phyloP scores from a whole-genome alignment of 257 asterid species.

The Nicotiana attenuata region DNA sequence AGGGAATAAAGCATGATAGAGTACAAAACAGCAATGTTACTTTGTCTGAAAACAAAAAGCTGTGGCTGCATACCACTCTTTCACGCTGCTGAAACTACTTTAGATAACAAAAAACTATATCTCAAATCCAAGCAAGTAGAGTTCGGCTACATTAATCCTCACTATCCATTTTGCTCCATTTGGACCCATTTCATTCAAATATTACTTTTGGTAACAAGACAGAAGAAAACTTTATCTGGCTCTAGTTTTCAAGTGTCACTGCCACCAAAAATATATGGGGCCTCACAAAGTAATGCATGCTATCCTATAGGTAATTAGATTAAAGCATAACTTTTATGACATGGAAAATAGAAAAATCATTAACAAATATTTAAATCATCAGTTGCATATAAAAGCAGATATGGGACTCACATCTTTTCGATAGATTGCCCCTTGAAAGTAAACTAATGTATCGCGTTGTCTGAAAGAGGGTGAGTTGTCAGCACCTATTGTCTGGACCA shows the following conservation, averaged over 20 bases:
- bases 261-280: neutral
- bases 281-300: neutral
- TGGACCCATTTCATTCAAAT: neutral
- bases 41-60: neutral
- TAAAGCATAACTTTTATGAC: neutral
- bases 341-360: neutral
- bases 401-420: slow-evolving; percentile 70
- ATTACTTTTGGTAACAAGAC: neutral
- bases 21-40: neutral
- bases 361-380: neutral
- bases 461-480: slow-evolving; percentile 42
- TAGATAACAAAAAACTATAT: neutral
- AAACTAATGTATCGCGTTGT: slow-evolving; percentile 43
- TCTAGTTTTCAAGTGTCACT: neutral
- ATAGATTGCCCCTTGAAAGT: slow-evolving; percentile 76
- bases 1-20: neutral
- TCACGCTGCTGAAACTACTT: neutral
- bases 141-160: neutral
- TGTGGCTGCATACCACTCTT: neutral
- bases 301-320: neutral
- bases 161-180: neutral
- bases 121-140: neutral
- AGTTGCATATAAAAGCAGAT: neutral
- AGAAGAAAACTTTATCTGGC: neutral
- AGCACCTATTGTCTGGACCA: slow-evolving; percentile 44